Evolutionary conservation across 805 yeast species (phyloP).

Genomic region (Cyberlindnera maritima): DNA sequence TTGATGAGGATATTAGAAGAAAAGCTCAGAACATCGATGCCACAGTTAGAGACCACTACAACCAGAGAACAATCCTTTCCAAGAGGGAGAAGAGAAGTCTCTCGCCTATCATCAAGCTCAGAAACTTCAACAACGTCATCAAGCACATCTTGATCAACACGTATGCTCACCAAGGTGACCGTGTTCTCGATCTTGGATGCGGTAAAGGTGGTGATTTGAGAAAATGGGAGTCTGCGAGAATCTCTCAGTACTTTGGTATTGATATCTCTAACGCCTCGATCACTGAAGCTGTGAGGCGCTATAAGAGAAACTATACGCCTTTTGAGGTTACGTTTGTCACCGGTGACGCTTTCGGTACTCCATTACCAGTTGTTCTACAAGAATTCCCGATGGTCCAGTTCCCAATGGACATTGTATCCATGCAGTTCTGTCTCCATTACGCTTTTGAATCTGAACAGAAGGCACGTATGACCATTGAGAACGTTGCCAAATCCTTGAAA

Average conservation of each 20-base stretch:
- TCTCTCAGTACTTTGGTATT: slow-evolving; percentile 80
- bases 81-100: slow-evolving; percentile 58
- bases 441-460: slow-evolving; percentile 86
- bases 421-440: slow-evolving; percentile 93
- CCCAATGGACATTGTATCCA: slow-evolving; percentile 85
- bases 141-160: slow-evolving; percentile 82
- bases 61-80: slow-evolving; percentile 73
- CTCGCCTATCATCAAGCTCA: slow-evolving; percentile 81
- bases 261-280: slow-evolving; percentile 91
- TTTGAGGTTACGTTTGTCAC: slow-evolving; percentile 84
- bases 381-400: slow-evolving; percentile 65
- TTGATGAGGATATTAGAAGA: slow-evolving; percentile 9
- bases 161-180: slow-evolving; percentile 50
- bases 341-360: slow-evolving; percentile 83
- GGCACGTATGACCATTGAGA: slow-evolving; percentile 67
- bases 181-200: slow-evolving; percentile 85
- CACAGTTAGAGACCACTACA: slow-evolving; percentile 80
- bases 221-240: slow-evolving; percentile 76
- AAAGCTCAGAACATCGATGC: slow-evolving; percentile 41
- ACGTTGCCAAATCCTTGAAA: slow-evolving; percentile 71
- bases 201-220: slow-evolving; percentile 98
- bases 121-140: slow-evolving; percentile 89
- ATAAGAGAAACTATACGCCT: slow-evolving; percentile 50
- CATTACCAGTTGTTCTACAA: slow-evolving; percentile 63
- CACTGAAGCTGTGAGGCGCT: slow-evolving; percentile 78